Evolutionary conservation across 345 rosid genomes (phyloP).

Genomic region (Triadica sebifera): DNA sequence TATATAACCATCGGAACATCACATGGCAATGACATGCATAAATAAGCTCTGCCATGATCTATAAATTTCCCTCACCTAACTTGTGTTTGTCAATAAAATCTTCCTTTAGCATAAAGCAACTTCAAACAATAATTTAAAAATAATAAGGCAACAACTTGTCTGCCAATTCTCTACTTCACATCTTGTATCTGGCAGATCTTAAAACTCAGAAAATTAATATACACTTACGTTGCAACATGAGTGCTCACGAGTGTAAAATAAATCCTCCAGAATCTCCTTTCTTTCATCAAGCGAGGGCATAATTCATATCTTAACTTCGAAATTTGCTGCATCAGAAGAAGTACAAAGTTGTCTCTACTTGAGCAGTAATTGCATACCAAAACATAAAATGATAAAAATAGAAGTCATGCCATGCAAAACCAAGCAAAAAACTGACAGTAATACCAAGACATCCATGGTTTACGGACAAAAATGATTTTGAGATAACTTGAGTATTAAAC

Average conservation of each 20-base stretch:
- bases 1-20: background rate
- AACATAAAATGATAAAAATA: background rate
- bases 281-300: conserved; percentile 93
- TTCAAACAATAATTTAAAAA: background rate
- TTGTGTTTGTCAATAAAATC: background rate
- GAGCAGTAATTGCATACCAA: background rate
- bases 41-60: background rate
- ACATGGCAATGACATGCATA: background rate
- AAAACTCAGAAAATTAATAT: conserved; percentile 6
- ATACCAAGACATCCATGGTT: background rate
- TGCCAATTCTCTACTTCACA: background rate
- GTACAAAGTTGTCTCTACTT: background rate
- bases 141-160: background rate
- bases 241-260: conserved; percentile 92
- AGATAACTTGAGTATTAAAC: background rate
- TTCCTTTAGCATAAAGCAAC: background rate
- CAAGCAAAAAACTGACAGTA: background rate
- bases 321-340: conserved; percentile 52
- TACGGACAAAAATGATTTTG: background rate
- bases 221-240: conserved; percentile 75
- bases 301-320: conserved; percentile 78
- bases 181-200: background rate
- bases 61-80: background rate
- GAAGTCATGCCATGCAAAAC: background rate
- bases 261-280: conserved; percentile 88